Evolutionary conservation across 2,329 filamentous ascomycete species (phyloP), one percentile per base, ranked within the genome.

Genomic region (Pseudogymnoascus pannorum): DNA sequence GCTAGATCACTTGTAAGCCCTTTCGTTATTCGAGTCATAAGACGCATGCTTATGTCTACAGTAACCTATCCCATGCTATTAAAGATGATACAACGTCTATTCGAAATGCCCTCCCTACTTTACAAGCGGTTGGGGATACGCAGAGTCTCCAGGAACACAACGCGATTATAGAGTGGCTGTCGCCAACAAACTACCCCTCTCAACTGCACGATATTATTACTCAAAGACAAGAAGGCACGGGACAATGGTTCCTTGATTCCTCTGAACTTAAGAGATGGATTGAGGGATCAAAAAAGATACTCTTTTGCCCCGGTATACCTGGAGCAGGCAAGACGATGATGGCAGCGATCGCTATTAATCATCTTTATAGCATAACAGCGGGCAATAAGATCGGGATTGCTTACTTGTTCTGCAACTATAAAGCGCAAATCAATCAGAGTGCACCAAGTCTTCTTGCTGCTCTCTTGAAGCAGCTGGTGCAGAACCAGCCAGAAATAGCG

Each of bases 311-410:
- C 2, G 78, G 78, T 0, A 77, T 78, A 11, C 78, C 78, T 0
- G 78, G 79, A 3, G 75, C 77, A 0, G 78, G 79, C 1, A 82
- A 81, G 66, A 81, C 78, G 0, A 77, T 79, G 3, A 58, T 78
- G 0, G 67, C 75, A 0, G 73, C 78, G 0, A 72, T 75, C 5
- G 72, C 77, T 0, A 64, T 81, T 0, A 70, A 81, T 2, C 9
- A 79, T 22, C 68, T 82, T 1, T 0, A 8, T 0, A 59, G 7
- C 1, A 7, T 7, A 4, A 4, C 7, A 4, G 4, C 4, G 7
- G 26, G 26, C 26, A 29, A 29, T 7, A 29, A 29, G 4, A 44
- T 75, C 26, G 74, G 74, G 0, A 68, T 82, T 16, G 76, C 74
- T 0, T 81, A 76, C 29, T 14, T 81, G 0, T 83, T 78, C 57